Base-by-base conservation (phyloP, 208 protist species). In the Trypanosoma cruzi region DNA sequence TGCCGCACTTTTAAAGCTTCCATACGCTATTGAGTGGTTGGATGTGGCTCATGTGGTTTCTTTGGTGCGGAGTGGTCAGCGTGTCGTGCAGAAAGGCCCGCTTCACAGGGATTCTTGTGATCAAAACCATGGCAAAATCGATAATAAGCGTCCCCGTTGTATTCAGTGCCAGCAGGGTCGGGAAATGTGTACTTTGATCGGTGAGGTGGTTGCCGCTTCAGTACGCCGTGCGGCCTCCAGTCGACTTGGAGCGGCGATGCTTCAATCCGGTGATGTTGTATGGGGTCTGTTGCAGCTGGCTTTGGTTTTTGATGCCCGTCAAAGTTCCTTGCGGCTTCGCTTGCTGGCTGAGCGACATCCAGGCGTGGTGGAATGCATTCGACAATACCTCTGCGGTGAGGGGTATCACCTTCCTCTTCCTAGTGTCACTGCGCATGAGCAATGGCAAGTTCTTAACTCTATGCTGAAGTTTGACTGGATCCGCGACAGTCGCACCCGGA, bases 381-480 rank as follows among this genome's bases (percentile, higher is more conserved):
- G 68, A 46, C 82, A 83, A 73, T 96, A 84, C 46, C 80, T 96
- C 22, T 96, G 80, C 55, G 91, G 91, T 20, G 82, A 89, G 58
- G 91, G 84, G 22, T 93, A 94, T 55, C 88, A 94, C 70, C 71
- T 93, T 1, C 80, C 79, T 3, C 73, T 92, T 53, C 91, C 91
- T 2, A 61, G 75, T n/a, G 77, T 93, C 8, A 90, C 85, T 16
- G 82, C 79, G 16, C 88, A 96, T 73, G 83, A 90, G 34, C 82
- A 90, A 55, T 96, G 91, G 89, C 75, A 66, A n/a, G 59, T 48
- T 14, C 71, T 94, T 36, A 90, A 81, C 57, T 34, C 54, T 6
- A 69, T 90, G 78, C 74, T 96, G 31, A 82, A 81, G 59, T 96
- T 94, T 73, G 88, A 96, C 74, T 82, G 79, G 44, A 86, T 96